Percentiles rank a stretch among this genome's conserved stretches.
phyloP scores from a whole-genome alignment of 768 basidiomycete genomes.

The Leucosporidium scottii region DNA sequence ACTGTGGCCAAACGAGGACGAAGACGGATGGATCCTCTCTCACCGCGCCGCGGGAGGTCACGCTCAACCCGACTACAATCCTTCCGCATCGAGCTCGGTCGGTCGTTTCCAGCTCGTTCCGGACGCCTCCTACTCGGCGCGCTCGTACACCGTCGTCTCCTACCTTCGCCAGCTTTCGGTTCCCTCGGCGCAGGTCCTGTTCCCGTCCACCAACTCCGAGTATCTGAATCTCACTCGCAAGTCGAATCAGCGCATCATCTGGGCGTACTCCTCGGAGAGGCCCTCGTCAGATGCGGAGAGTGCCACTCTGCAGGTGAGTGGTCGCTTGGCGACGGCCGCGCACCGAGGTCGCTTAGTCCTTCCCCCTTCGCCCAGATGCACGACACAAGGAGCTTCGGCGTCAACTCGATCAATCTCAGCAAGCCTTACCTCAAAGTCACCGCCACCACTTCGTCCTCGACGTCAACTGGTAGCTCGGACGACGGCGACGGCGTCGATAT shows the following conservation, averaged over 20 bases:
- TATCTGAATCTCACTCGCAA: constrained; percentile 4
- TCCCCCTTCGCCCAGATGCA: no score
- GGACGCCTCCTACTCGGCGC: background rate
- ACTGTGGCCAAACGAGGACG: constrained; percentile 4
- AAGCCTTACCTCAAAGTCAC: no score
- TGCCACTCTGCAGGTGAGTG: constrained; percentile 2
- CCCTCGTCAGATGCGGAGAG: background rate
- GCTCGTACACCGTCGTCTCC: constrained; percentile 8
- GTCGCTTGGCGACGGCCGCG: background rate
- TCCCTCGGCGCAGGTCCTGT: background rate
- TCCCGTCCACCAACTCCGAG: background rate
- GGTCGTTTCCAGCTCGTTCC: background rate
- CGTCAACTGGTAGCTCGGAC: background rate
- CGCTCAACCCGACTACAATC: constrained; percentile 2
- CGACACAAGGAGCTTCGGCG: no score
- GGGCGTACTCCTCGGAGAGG: background rate
- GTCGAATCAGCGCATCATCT: constrained; percentile 6
- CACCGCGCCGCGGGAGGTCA: constrained; percentile 11
- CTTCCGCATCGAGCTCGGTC: background rate
- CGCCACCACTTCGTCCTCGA: no score
- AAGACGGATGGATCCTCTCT: constrained; percentile 7
- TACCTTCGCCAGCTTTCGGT: constrained; percentile 5
- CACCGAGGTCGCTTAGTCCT: constrained; percentile 4
- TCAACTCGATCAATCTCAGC: no score
- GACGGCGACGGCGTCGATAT: background rate